phyloP scores from a whole-genome alignment of 345 rosid genomes.

The Salix exigua region DNA sequence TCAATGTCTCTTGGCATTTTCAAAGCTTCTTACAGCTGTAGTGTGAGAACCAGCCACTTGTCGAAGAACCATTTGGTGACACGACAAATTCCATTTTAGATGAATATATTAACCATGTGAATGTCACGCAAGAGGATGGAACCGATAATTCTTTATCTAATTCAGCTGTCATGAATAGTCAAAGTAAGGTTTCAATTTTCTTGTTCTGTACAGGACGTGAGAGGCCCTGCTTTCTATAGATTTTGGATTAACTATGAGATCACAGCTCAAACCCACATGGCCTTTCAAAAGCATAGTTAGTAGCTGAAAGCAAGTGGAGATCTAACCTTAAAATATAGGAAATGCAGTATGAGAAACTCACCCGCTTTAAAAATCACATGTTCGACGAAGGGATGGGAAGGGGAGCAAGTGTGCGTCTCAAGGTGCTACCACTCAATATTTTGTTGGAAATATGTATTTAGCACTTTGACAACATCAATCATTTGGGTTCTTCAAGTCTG shows the following conservation, averaged over 20 bases:
- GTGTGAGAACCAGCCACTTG: constrained; percentile 25
- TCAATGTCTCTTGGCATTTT: constrained; percentile 13
- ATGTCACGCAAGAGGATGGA: not conserved
- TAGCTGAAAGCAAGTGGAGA: not conserved
- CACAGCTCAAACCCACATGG: constrained; percentile 32
- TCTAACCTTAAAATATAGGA: not conserved
- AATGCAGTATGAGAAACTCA: not conserved
- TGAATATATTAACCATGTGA: constrained; percentile 17
- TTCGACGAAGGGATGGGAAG: not conserved
- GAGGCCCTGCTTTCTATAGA: not conserved
- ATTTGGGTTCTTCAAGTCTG: not conserved
- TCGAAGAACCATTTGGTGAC: constrained; percentile 14
- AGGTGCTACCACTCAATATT: not conserved
- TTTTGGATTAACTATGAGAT: constrained; percentile 6
- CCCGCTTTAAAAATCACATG: not conserved
- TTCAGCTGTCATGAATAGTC: constrained; percentile 9
- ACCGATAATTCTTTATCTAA: not conserved
- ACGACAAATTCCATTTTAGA: not conserved
- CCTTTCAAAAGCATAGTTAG: not conserved
- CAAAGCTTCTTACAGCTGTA: not conserved
- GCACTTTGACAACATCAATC: not conserved
- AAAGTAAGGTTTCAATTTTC: not conserved
- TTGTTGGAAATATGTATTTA: not conserved
- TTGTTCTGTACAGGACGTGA: not conserved
- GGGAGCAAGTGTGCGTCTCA: not conserved